These are phyloP conservation scores for Brassica nigra DNA, from an alignment of 345 rosid genomes.

Conservation along the genomic window DNA sequence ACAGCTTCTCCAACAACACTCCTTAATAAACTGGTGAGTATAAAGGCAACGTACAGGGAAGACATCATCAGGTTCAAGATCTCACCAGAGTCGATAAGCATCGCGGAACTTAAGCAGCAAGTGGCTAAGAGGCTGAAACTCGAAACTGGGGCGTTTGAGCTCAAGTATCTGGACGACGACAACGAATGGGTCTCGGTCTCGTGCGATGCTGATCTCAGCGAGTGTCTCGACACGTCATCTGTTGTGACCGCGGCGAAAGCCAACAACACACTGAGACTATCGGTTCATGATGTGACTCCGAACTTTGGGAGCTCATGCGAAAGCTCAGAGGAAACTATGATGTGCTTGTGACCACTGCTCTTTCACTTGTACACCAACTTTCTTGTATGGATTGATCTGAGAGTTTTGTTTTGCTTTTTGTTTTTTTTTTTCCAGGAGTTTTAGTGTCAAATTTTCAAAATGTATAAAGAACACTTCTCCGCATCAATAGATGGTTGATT, in stretches of 20 bases:
- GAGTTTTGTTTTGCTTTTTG: conserved; percentile 5
- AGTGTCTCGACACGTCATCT: conserved; percentile 69
- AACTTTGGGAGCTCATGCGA: conserved; percentile 89
- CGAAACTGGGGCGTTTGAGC: conserved; percentile 71
- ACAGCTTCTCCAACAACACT: conserved; percentile 7
- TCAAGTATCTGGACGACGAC: conserved; percentile 86
- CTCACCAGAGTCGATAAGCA: conserved; percentile 49
- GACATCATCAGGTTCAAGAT: conserved; percentile 83
- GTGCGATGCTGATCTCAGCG: conserved; percentile 80
- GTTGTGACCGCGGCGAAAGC: conserved; percentile 35
- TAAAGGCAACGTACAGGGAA: conserved; percentile 81
- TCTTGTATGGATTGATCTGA: conserved; percentile 14
- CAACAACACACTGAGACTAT: conserved; percentile 55
- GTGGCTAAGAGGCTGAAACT: conserved; percentile 86
- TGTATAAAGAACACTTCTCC: conserved; percentile 34
- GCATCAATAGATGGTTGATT: conserved; percentile 26
- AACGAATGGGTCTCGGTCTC: conserved; percentile 81
- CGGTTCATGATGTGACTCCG: conserved; percentile 62
- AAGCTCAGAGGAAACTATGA: conserved; percentile 65
- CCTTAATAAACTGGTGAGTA: conserved; percentile 46
- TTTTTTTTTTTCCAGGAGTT: conserved; percentile 2
- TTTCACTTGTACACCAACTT: conserved; percentile 7
- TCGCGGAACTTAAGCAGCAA: conserved; percentile 70
- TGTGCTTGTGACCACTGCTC: conserved; percentile 32
- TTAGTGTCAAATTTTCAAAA: conserved; percentile 21